Evolutionary conservation across 1,284 basidiomycete species (phyloP).

Genomic region (Stygiomarasmius scandens): DNA sequence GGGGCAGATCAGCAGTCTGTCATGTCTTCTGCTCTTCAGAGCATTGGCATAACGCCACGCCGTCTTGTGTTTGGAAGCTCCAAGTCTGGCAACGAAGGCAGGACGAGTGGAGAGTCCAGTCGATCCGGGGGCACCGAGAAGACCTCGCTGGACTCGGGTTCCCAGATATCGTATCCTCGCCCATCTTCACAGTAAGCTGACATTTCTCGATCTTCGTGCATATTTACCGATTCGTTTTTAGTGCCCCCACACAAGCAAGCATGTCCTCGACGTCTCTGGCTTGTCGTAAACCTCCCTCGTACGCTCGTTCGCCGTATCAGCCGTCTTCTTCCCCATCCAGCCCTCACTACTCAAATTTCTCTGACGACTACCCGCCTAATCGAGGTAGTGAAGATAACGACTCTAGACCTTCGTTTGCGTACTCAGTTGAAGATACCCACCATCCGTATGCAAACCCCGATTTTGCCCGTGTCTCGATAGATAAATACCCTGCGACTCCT

Average conservation of each 20-base stretch:
- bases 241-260: slow-evolving; percentile 60
- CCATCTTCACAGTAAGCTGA: slow-evolving; percentile 60
- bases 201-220: slow-evolving; percentile 7
- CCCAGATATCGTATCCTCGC: slow-evolving; percentile 48
- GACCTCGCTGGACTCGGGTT: slow-evolving; percentile 61
- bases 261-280: slow-evolving; percentile 57
- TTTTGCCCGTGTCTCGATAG: slow-evolving; percentile 38
- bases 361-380: slow-evolving; percentile 4
- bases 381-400: slow-evolving; percentile 8
- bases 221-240: slow-evolving; percentile 26
- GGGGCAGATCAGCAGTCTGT: slow-evolving; percentile 27
- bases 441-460: slow-evolving; percentile 78
- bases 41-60: slow-evolving; percentile 33
- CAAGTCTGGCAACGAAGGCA: slow-evolving; percentile 44
- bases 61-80: slow-evolving; percentile 44
- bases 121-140: slow-evolving; percentile 54
- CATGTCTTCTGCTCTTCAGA: slow-evolving; percentile 23
- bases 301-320: slow-evolving; percentile 22
- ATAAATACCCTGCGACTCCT: slow-evolving; percentile 25
- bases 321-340: slow-evolving; percentile 21
- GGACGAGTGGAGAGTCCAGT: slow-evolving; percentile 66
- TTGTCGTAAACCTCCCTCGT: slow-evolving; percentile 34
- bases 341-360: slow-evolving; percentile 18
- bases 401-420: slow-evolving; percentile 21
- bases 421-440: slow-evolving; percentile 36